Conservation (phyloP, 2,329 filamentous ascomycete species). For the Biscogniauxia marginata region DNA sequence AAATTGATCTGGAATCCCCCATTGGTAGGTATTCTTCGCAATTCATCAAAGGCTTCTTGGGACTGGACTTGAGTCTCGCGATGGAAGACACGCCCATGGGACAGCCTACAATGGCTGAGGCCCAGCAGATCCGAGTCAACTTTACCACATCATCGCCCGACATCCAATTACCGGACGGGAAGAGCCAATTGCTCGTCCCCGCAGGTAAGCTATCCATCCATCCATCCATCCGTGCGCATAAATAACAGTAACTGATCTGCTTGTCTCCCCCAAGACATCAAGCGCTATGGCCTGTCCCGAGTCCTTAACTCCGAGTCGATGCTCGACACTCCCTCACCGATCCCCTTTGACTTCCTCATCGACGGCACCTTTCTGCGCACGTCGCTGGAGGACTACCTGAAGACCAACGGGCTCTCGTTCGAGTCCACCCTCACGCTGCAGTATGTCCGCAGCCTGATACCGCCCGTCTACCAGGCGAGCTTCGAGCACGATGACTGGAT, state of each 20-base stretch:
- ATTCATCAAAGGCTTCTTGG: no score
- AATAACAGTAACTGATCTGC: neutral
- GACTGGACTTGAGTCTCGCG: neutral
- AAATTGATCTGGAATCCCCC: constrained; percentile 11
- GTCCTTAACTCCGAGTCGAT: constrained; percentile 72
- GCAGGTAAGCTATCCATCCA: constrained; percentile 42
- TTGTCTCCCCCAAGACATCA: constrained; percentile 51
- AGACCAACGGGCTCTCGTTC: constrained; percentile 79
- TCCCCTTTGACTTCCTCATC: constrained; percentile 92
- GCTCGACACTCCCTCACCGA: constrained; percentile 62
- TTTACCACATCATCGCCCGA: constrained; percentile 64
- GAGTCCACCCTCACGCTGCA: constrained; percentile 86
- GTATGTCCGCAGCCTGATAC: constrained; percentile 89
- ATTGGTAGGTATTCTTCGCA: no score
- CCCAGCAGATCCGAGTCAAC: constrained; percentile 61
- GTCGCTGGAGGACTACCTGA: constrained; percentile 87
- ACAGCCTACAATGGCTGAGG: constrained; percentile 27
- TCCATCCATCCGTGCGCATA: neutral
- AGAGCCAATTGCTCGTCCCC: constrained; percentile 61
- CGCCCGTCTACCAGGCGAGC: constrained; percentile 83
- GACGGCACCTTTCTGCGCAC: constrained; percentile 90
- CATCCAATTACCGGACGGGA: constrained; percentile 61
- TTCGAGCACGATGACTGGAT: constrained; percentile 99
- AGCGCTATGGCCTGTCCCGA: constrained; percentile 68
- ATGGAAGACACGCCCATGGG: constrained; percentile 26